Evolutionary conservation across 306 rosid species (phyloP).

Genomic region (Fragaria nilgerrensis): DNA sequence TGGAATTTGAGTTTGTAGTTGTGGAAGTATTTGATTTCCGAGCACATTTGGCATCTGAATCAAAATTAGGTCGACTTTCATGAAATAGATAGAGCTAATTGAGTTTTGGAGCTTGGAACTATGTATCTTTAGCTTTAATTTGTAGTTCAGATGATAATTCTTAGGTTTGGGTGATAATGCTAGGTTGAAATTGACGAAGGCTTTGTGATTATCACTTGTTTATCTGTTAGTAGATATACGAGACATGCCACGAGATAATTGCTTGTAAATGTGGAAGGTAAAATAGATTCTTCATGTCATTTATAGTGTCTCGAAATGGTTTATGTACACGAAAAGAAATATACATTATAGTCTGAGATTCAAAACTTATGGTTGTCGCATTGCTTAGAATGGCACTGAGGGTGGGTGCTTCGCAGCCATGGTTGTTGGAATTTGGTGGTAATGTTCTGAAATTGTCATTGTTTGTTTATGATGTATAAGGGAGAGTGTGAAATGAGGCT

Average conservation of each 20-base stretch:
- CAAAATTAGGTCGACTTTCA: not conserved
- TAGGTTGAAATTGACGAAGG: not conserved
- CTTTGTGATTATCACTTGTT: not conserved
- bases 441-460: not conserved
- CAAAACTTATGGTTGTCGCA: not conserved
- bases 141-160: not conserved
- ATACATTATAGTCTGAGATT: not conserved
- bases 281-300: not conserved
- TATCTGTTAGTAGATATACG: not conserved
- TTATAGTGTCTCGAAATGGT: not conserved
- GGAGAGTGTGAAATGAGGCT: not conserved
- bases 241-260: not conserved
- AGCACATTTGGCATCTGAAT: not conserved
- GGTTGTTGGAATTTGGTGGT: slow-evolving; percentile 6
- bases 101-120: not conserved
- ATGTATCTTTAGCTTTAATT: not conserved
- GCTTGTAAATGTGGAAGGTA: not conserved
- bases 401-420: not conserved
- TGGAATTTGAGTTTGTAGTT: not conserved
- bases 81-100: not conserved
- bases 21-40: not conserved
- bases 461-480: not conserved
- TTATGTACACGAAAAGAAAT: not conserved
- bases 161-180: not conserved
- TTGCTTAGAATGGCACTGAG: not conserved